Base-by-base conservation (phyloP, 192 early-diverging fungal species). In the Pilaira anomala region DNA sequence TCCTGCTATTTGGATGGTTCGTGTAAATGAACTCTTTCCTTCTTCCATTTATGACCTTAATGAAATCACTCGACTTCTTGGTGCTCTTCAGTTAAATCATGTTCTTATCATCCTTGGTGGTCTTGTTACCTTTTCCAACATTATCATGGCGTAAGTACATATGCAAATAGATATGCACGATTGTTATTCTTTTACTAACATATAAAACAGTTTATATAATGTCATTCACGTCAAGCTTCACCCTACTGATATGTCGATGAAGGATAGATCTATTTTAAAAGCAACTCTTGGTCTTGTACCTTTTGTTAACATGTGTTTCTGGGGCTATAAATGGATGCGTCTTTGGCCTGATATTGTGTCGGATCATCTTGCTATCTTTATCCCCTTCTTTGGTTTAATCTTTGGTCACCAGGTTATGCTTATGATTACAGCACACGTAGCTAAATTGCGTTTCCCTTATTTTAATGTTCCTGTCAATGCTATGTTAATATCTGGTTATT, bases 351-450 rank as follows among this genome's bases (percentile, higher is more conserved):
- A 78, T 12, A 75, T 92, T 45, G 80, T 89, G 14, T 55, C 49
- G 62, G 65, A 85, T 65, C 87, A 91, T 65, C 57, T 93, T 60
- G 81, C 92, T 1, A 74, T 83, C 13, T 93, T 88, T 68, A 67
- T 85, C 36, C 65, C 85, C 19, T 83, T 87, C 64, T 77, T 88
- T 40, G 85, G 89, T 41, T 85, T 89, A 55, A 81, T 87, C 22
- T 90, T 90, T 68, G 91, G 89, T 48, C 88, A 91, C 69, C 88
- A 88, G 33, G 91, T 93, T 44, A 89, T 90, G 18, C 77, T 83
- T 44, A 91, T 95, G 66, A 93, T 95, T 71, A 81, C 91, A 16
- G 90, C 91, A 29, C 93, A 95, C 62, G 88, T 93, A 25, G 83
- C 86, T n/a, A 86, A 92, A 24, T 83, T 88, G 46, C 82, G 85